These are phyloP conservation scores for Glycine soja DNA, from an alignment of 306 rosid species.

Conservation along the genomic window DNA sequence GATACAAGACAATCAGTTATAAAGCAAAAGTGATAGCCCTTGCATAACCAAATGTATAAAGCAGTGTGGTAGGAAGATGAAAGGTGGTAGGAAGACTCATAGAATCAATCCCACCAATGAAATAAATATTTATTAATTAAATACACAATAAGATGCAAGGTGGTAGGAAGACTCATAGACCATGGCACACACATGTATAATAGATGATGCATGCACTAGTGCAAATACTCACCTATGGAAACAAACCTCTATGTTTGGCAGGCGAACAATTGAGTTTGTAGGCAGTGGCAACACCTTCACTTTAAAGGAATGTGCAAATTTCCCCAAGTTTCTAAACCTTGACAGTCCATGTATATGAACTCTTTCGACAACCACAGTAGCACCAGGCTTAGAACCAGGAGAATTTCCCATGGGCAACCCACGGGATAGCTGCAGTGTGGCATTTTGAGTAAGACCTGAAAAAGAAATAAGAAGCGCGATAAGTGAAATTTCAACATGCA, in stretches of 20 bases:
- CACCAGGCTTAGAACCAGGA: slow-evolving; percentile 74
- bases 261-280: slow-evolving; percentile 48
- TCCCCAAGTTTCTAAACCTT: slow-evolving; percentile 69
- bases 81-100: too few relatives aligned
- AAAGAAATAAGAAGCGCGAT: slow-evolving; percentile 1
- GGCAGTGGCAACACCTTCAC: slow-evolving; percentile 64
- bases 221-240: slow-evolving; percentile 79
- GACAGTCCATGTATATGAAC: slow-evolving; percentile 67
- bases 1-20: slow-evolving; percentile 4
- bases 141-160: not conserved
- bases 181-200: not conserved
- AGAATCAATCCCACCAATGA: not conserved
- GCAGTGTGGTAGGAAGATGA: too few relatives aligned
- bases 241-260: slow-evolving; percentile 71
- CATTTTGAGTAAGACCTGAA: slow-evolving; percentile 63
- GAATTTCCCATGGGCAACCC: slow-evolving; percentile 68
- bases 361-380: slow-evolving; percentile 69
- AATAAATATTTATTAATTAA: slow-evolving; percentile 10
- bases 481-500: slow-evolving; percentile 17
- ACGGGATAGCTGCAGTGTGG: slow-evolving; percentile 59
- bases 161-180: slow-evolving; percentile 6
- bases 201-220: slow-evolving; percentile 2
- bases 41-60: slow-evolving; percentile 25
- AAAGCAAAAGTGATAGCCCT: slow-evolving; percentile 11
- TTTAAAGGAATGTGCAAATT: slow-evolving; percentile 65